Evolutionary conservation across 2,329 filamentous ascomycete species (phyloP).

Genomic region (Epichloe bromicola): DNA sequence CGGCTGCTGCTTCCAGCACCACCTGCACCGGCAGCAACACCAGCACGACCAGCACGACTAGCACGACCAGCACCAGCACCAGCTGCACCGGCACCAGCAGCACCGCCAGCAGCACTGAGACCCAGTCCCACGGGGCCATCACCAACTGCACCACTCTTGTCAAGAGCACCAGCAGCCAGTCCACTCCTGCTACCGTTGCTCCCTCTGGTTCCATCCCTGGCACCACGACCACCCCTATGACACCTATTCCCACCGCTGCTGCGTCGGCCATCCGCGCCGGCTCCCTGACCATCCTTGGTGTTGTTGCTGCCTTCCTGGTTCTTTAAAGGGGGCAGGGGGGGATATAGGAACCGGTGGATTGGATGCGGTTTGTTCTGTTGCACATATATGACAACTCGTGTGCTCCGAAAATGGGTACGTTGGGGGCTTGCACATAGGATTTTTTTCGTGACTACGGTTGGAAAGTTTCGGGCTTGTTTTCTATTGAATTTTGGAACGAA

Average conservation of each 20-base stretch:
- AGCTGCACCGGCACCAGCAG: too few relatives aligned
- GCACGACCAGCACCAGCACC: not conserved
- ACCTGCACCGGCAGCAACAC: slow-evolving; percentile 12
- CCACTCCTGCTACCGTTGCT: not conserved
- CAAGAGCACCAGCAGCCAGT: slow-evolving; percentile 10
- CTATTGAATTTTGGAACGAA: not conserved
- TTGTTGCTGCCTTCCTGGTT: slow-evolving; percentile 28
- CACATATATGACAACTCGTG: slow-evolving; percentile 7
- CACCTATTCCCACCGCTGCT: slow-evolving; percentile 2
- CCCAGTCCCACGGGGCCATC: slow-evolving; percentile 3
- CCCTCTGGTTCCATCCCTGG: slow-evolving; percentile 10
- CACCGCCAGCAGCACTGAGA: not conserved
- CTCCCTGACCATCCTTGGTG: slow-evolving; percentile 26
- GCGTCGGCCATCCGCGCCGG: slow-evolving; percentile 22
- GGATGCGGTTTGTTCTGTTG: not conserved
- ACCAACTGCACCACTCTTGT: slow-evolving; percentile 9
- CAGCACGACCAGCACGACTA: slow-evolving; percentile 7
- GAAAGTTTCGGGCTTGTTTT: slow-evolving; percentile 1
- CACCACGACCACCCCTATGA: not conserved
- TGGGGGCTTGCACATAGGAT: slow-evolving; percentile 15
- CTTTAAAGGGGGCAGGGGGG: slow-evolving; percentile 24
- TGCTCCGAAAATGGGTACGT: slow-evolving; percentile 10
- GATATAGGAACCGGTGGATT: not conserved
- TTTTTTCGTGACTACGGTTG: slow-evolving; percentile 13
- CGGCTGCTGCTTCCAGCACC: slow-evolving; percentile 11